A percentile compares a stretch with the other conserved stretches of the same genome.
These are phyloP conservation scores for Chrysopogon serrulatus DNA, from an alignment of 176 grass and related monocot species.

Conservation along the genomic window DNA sequence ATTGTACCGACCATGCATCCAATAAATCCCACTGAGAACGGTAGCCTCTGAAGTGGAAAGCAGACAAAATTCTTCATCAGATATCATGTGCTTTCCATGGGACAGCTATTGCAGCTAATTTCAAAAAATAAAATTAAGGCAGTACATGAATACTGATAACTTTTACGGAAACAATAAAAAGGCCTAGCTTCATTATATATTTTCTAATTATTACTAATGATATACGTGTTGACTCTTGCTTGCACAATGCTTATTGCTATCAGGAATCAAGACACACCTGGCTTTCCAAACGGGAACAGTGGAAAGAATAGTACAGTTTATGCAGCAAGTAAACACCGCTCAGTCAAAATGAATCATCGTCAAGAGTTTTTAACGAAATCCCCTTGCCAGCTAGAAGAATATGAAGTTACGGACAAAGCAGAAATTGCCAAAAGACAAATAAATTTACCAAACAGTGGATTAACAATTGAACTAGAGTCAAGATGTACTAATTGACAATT, in stretches of 20 bases:
- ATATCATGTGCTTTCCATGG: background rate
- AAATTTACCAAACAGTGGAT: background rate
- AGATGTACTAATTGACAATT: background rate
- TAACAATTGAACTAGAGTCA: background rate
- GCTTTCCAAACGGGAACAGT: background rate
- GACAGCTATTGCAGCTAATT: background rate
- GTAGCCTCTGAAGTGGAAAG: constrained; percentile 56
- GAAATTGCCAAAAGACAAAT: background rate
- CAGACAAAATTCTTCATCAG: background rate
- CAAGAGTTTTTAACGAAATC: background rate
- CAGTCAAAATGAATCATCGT: background rate
- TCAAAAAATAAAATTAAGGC: background rate
- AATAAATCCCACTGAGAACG: constrained; percentile 72
- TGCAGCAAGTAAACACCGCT: background rate
- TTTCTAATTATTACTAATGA: background rate
- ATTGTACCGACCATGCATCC: constrained; percentile 95
- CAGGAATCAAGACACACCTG: background rate
- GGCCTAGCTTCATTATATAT: background rate
- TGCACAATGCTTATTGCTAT: background rate
- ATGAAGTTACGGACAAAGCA: background rate
- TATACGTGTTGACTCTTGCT: background rate
- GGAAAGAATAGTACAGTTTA: background rate
- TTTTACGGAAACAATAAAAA: background rate
- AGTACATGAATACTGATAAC: background rate
- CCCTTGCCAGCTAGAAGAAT: background rate